These are phyloP conservation scores for Aphanomyces invadans DNA, from an alignment of 352 stramenopile species.

Conservation along the genomic window DNA sequence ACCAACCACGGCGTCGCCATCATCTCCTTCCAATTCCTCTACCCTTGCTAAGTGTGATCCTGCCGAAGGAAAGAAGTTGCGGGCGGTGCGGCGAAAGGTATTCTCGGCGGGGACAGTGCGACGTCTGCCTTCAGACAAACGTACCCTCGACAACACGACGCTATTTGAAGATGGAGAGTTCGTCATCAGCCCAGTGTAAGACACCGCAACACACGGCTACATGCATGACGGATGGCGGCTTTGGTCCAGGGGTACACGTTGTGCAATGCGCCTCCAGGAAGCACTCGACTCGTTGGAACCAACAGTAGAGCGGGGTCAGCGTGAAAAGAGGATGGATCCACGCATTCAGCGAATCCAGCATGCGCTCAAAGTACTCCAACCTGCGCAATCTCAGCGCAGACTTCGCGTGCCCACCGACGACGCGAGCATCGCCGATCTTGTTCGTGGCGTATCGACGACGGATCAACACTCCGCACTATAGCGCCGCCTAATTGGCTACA, in stretches of 20 bases:
- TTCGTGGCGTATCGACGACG: not conserved
- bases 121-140: not conserved
- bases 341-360: not conserved
- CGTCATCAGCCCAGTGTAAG: conserved; percentile 2
- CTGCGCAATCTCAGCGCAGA: not conserved
- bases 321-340: not conserved
- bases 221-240: too few relatives aligned
- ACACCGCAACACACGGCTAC: not conserved
- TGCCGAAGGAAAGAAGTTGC: not conserved
- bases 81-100: not conserved
- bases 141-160: not conserved
- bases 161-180: conserved; percentile 14
- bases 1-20: not conserved
- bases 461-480: not conserved
- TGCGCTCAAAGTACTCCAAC: not conserved
- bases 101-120: not conserved
- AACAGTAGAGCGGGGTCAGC: not conserved
- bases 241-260: conserved; percentile 4
- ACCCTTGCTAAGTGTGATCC: not conserved
- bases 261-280: conserved; percentile 9
- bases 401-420: not conserved
- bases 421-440: not conserved
- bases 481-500: not conserved
- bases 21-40: not conserved
- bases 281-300: conserved; percentile 9